Conservation (phyloP, 176 grass and related monocot species). For the Avena atlantica region DNA sequence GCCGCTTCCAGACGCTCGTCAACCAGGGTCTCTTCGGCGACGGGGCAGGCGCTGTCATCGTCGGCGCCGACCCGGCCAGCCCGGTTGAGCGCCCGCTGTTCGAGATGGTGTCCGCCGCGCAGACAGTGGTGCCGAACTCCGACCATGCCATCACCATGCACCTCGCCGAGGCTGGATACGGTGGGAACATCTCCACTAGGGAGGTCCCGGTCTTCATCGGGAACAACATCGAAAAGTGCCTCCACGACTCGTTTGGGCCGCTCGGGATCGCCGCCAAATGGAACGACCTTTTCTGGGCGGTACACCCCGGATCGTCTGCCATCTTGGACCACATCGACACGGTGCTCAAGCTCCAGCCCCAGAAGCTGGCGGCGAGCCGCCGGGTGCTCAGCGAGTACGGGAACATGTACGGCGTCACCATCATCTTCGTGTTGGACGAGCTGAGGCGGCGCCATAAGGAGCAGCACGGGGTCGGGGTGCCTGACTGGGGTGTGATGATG, state of each 20-base stretch:
- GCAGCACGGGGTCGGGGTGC: slow-evolving; percentile 22
- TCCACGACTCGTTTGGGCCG: slow-evolving; percentile 38
- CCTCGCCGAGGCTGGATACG: slow-evolving; percentile 33
- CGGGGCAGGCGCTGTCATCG: slow-evolving; percentile 51
- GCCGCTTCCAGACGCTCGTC: slow-evolving; percentile 40
- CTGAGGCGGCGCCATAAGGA: slow-evolving; percentile 41
- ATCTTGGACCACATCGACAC: slow-evolving; percentile 57
- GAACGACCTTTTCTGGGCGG: slow-evolving; percentile 75
- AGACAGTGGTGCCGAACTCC: slow-evolving; percentile 46
- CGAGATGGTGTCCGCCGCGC: slow-evolving; percentile 60
- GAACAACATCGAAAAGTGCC: slow-evolving; percentile 52
- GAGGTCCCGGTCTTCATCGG: slow-evolving; percentile 50
- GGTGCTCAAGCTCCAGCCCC: slow-evolving; percentile 41
- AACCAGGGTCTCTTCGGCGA: slow-evolving; percentile 59
- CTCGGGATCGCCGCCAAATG: slow-evolving; percentile 43
- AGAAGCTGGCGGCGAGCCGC: slow-evolving; percentile 49
- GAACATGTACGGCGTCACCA: slow-evolving; percentile 53
- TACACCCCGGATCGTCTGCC: slow-evolving; percentile 50
- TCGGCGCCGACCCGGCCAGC: slow-evolving; percentile 53
- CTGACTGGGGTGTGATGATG: slow-evolving; percentile 64
- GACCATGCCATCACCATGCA: slow-evolving; percentile 49
- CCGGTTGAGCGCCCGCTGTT: slow-evolving; percentile 50
- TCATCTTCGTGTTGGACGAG: slow-evolving; percentile 63
- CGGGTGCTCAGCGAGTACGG: slow-evolving; percentile 56
- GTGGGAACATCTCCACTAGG: slow-evolving; percentile 29